phyloP scores from a whole-genome alignment of 495 filamentous ascomycete genomes.

The Cladorrhinum samala region DNA sequence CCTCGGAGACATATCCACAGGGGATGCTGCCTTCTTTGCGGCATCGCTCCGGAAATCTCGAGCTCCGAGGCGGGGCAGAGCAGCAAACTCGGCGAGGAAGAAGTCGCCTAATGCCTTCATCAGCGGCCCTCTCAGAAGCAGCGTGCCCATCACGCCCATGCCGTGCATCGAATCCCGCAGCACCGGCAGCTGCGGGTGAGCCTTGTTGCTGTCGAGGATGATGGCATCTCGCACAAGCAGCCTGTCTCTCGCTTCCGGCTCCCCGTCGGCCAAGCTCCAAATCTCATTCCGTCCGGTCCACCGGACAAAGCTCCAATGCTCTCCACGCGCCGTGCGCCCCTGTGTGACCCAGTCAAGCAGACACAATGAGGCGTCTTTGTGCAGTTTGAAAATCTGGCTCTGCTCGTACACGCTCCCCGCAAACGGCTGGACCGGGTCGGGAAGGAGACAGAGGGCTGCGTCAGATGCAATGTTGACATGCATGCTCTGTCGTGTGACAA shows the following conservation, averaged over 20 bases:
- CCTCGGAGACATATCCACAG: slow-evolving; percentile 25
- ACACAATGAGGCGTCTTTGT: slow-evolving; percentile 57
- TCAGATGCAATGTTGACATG: slow-evolving; percentile 53
- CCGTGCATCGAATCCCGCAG: slow-evolving; percentile 56
- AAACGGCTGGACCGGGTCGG: slow-evolving; percentile 91
- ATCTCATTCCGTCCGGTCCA: slow-evolving; percentile 86
- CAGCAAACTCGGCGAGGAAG: slow-evolving; percentile 68
- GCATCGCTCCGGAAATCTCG: slow-evolving; percentile 61
- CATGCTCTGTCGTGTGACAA: slow-evolving; percentile 63
- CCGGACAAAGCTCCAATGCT: slow-evolving; percentile 72
- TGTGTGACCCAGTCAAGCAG: slow-evolving; percentile 89
- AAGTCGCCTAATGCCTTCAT: slow-evolving; percentile 59
- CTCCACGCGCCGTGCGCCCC: slow-evolving; percentile 79
- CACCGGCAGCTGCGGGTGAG: slow-evolving; percentile 27
- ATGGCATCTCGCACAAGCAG: slow-evolving; percentile 78
- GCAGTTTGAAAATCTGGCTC: slow-evolving; percentile 66
- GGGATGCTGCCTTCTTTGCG: slow-evolving; percentile 28
- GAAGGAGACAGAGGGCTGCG: slow-evolving; percentile 80
- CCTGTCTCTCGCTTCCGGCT: slow-evolving; percentile 35
- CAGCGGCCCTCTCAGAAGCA: slow-evolving; percentile 72
- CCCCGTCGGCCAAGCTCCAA: slow-evolving; percentile 42
- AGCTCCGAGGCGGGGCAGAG: slow-evolving; percentile 76
- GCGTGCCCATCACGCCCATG: slow-evolving; percentile 68
- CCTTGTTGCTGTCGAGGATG: slow-evolving; percentile 55
- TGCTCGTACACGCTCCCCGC: slow-evolving; percentile 74